Evolutionary conservation across 2,329 filamentous ascomycete genomes (phyloP), one percentile per base, ranked within the genome.

Genomic region (Nemania diffusa): DNA sequence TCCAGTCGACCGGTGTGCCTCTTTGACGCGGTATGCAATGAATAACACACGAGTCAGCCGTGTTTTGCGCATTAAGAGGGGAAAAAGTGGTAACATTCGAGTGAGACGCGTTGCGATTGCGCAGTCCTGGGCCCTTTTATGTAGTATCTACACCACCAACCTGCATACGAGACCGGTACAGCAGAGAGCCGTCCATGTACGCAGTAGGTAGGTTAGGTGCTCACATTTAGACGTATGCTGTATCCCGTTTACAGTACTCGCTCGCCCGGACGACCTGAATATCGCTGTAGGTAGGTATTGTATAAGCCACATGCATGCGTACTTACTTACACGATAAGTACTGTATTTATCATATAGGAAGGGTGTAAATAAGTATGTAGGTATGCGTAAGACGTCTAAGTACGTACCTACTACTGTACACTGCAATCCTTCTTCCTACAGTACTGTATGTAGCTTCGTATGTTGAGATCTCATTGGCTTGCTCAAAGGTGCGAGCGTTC

Each of bases 1-100:
- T 52, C 50, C 6, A 22, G 57, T 42, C 55, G 32, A 26, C 37
- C 26, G 40, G 40, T 53, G 29, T 50, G 44, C 26, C 13, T 29
- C 15, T 17, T 17, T 37, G 42, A 65, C 51, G 40, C 50, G 51
- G 42, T 51, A 27, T 51, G 58, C 29, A 29, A 62, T 53, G 27
- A 53, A 57, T 52, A 61, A 44, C 56, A 57, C 57, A 37, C 56
- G 51, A 64, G 60, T 60, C 64, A 67, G 64, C 55, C 8, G 32
- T 53, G 27, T 46, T 24, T 51, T 26, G 40, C 50, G 42, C 27
- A 53, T 29, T 13, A 42, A 57, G 65, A 58, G 48, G 53, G 57
- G 51, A 32, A 65, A 22, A 57, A 7, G 51, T 42, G 44, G 44
- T 34, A n/a, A 32, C 20, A 20, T 40, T 34, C 15, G 32, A 26